Evolutionary conservation across 805 yeast species (phyloP).

Genomic region (Candida tallmaniae): DNA sequence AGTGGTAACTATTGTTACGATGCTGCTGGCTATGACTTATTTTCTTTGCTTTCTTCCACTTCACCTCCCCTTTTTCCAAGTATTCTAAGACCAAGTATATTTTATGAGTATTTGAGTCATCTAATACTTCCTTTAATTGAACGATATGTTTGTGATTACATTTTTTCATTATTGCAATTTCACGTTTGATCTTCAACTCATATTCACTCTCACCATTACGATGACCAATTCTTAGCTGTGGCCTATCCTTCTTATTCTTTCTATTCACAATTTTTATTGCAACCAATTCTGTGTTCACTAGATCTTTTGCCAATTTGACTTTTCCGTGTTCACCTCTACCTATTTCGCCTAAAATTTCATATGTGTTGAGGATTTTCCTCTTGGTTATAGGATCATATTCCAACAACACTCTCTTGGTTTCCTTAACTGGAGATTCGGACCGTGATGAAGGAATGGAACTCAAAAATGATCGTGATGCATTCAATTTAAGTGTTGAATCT

Average conservation of each 20-base stretch:
- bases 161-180: conserved; percentile 45
- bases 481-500: conserved; percentile 8
- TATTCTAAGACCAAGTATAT: conserved; percentile 89
- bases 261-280: conserved; percentile 93
- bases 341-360: conserved; percentile 80
- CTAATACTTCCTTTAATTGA: conserved; percentile 59
- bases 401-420: conserved; percentile 71
- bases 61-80: conserved; percentile 84
- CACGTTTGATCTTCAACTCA: conserved; percentile 35
- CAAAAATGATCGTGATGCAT: conserved; percentile 2
- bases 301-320: conserved; percentile 83
- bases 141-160: conserved; percentile 42
- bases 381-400: conserved; percentile 87
- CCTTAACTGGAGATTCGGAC: conserved; percentile 54
- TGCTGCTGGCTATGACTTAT: not conserved
- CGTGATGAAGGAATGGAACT: conserved; percentile 9
- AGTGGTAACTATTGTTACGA: conserved; percentile 1
- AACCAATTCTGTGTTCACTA: conserved; percentile 59
- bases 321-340: conserved; percentile 99
- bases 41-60: conserved; percentile 55
- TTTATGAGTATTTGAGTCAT: conserved; percentile 77
- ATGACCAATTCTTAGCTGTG: conserved; percentile 21
- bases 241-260: conserved; percentile 37
- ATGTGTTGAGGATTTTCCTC: conserved; percentile 79
- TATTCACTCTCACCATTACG: conserved; percentile 22